These are phyloP conservation scores for Gossypium lobatum DNA, from an alignment of 441 rosid species.

Conservation along the genomic window DNA sequence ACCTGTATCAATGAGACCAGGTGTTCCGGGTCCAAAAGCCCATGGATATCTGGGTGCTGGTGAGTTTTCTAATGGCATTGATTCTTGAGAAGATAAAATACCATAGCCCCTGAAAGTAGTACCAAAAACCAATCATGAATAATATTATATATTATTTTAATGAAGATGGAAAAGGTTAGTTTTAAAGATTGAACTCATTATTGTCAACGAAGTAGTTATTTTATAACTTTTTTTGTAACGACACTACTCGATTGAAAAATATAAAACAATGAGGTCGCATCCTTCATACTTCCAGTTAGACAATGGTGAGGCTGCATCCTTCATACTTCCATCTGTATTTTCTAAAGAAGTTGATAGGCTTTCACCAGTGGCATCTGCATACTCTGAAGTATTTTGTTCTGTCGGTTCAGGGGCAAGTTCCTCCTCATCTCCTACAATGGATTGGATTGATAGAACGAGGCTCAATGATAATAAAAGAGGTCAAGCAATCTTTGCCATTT, in stretches of 20 bases:
- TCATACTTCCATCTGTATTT: too few species aligned
- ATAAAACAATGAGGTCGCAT: too few species aligned
- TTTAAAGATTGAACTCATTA: too few species aligned
- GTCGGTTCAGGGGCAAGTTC: neutral
- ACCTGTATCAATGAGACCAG: too few species aligned
- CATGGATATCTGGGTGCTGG: neutral
- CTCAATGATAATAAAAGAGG: slow-evolving; percentile 10
- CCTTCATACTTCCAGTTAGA: too few species aligned
- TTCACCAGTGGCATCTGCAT: neutral
- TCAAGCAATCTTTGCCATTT: slow-evolving; percentile 22
- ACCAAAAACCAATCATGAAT: neutral
- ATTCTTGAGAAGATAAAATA: neutral
- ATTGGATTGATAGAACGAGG: slow-evolving; percentile 6
- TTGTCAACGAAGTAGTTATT: too few species aligned
- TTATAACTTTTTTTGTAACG: too few species aligned
- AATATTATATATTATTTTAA: too few species aligned
- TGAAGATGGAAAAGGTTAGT: too few species aligned
- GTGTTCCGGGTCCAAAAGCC: neutral
- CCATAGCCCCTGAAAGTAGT: neutral
- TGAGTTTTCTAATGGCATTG: neutral
- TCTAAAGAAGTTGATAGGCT: neutral
- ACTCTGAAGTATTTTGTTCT: neutral
- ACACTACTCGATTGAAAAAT: too few species aligned
- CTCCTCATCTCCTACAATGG: neutral
- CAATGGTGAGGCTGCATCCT: too few species aligned